Conservation (phyloP, 1,139 yeast species). For the Scheffersomyces illinoinensis region DNA sequence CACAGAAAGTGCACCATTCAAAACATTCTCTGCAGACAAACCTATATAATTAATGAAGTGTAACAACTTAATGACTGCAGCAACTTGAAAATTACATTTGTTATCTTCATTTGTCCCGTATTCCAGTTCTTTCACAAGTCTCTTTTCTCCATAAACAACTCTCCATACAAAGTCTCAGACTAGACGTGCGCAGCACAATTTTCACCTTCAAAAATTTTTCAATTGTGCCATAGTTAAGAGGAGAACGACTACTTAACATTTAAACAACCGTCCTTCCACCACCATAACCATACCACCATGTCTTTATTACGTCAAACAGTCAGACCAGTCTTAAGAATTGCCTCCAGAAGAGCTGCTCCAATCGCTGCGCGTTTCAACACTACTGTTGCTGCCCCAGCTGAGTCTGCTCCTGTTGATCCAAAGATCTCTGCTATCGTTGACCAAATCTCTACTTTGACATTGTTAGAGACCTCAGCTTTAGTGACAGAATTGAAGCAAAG, state of each 20-base stretch:
- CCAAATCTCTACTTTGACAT: constrained; percentile 83
- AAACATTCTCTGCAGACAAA: no score
- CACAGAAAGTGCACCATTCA: no score
- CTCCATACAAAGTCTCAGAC: not conserved
- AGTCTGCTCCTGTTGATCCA: constrained; percentile 69
- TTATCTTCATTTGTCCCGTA: not conserved
- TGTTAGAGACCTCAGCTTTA: constrained; percentile 85
- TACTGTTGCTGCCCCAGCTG: constrained; percentile 40
- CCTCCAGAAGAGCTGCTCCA: constrained; percentile 26
- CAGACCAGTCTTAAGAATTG: constrained; percentile 38
- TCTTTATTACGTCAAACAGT: constrained; percentile 40
- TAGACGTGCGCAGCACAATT: not conserved
- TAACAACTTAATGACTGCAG: no score
- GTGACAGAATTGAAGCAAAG: constrained; percentile 81
- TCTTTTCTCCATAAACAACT: not conserved
- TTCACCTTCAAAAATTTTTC: constrained; percentile 19
- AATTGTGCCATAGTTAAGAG: constrained; percentile 1
- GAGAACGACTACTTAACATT: not conserved
- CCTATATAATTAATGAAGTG: no score
- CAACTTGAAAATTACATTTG: not conserved
- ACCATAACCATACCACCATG: constrained; percentile 12
- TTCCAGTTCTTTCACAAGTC: not conserved
- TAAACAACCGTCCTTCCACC: not conserved
- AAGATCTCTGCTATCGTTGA: constrained; percentile 87
- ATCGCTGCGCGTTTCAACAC: constrained; percentile 53